A percentile compares a stretch with the other conserved stretches of the same genome.
These are phyloP conservation scores for Alternaria viburni DNA, from an alignment of 2,329 filamentous ascomycete genomes.

Conservation along the genomic window DNA sequence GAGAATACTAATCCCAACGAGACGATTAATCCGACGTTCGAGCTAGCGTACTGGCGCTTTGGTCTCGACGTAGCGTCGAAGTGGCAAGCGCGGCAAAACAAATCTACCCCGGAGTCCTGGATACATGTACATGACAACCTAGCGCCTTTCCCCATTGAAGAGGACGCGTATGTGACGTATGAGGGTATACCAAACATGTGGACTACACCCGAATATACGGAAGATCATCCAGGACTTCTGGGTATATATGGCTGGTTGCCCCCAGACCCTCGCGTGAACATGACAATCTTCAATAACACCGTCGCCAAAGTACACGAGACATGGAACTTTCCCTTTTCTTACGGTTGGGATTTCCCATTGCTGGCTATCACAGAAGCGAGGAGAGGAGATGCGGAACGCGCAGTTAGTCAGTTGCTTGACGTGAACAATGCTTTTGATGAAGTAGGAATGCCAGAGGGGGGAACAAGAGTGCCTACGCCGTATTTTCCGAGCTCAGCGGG, in stretches of 20 bases:
- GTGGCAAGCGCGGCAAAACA: conserved; percentile 60
- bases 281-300: conserved; percentile 38
- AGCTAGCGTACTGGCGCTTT: conserved; percentile 67
- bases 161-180: conserved; percentile 62
- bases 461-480: conserved; percentile 61
- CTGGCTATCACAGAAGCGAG: conserved; percentile 40
- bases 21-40: conserved; percentile 65
- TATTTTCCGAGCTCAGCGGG: conserved; percentile 62
- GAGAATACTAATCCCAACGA: conserved; percentile 66
- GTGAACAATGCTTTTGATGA: conserved; percentile 62
- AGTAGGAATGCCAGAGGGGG: conserved; percentile 62
- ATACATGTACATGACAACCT: conserved; percentile 58
- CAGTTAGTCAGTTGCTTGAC: conserved; percentile 54
- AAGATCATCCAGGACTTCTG: conserved; percentile 42
- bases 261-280: conserved; percentile 35
- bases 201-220: conserved; percentile 31
- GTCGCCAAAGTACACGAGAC: conserved; percentile 37
- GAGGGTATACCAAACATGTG: conserved; percentile 54
- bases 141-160: conserved; percentile 58
- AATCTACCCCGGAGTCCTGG: conserved; percentile 57
- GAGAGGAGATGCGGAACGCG: conserved; percentile 33
- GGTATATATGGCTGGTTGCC: conserved; percentile 42
- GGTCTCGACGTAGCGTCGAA: conserved; percentile 61
- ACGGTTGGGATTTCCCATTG: conserved; percentile 46
- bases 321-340: conserved; percentile 45